A percentile compares a stretch with the other conserved stretches of the same genome.
phyloP scores from a whole-genome alignment of 2,329 filamentous ascomycete species.

The Penicillium sp. region DNA sequence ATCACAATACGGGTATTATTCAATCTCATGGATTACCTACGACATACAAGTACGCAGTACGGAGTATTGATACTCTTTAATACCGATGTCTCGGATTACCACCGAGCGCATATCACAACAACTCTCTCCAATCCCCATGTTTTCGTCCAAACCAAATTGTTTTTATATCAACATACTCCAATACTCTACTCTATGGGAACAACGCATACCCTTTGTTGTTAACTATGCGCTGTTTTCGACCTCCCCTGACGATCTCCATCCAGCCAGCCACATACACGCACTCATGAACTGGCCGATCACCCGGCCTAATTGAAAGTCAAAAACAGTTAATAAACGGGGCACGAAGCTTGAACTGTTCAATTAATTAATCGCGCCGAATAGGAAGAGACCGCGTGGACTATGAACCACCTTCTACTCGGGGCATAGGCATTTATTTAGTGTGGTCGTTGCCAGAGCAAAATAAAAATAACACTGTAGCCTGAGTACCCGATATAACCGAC shows the following conservation, averaged over 20 bases:
- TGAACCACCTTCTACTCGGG: not conserved
- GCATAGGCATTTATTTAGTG: not conserved
- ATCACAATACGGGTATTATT: not conserved
- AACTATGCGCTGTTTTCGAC: not conserved
- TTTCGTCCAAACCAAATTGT: too few relatives aligned
- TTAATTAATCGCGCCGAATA: not conserved
- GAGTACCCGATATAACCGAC: not conserved
- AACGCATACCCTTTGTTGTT: not conserved
- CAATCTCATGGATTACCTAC: not conserved
- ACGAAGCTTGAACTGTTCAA: not conserved
- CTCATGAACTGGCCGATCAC: conserved; percentile 5
- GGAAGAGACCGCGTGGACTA: not conserved
- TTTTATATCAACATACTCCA: not conserved
- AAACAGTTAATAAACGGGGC: not conserved
- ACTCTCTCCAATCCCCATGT: not conserved
- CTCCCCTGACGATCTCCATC: conserved; percentile 7
- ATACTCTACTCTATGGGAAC: not conserved
- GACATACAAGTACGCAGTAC: not conserved
- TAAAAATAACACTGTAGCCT: not conserved
- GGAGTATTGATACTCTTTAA: not conserved
- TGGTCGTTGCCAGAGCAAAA: not conserved
- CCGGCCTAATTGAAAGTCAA: not conserved
- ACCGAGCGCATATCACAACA: not conserved
- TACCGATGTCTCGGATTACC: not conserved
- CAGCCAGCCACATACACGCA: not conserved